Evolutionary conservation across 2,329 filamentous ascomycete species (phyloP).

Genomic region (Rutstroemia sp.): DNA sequence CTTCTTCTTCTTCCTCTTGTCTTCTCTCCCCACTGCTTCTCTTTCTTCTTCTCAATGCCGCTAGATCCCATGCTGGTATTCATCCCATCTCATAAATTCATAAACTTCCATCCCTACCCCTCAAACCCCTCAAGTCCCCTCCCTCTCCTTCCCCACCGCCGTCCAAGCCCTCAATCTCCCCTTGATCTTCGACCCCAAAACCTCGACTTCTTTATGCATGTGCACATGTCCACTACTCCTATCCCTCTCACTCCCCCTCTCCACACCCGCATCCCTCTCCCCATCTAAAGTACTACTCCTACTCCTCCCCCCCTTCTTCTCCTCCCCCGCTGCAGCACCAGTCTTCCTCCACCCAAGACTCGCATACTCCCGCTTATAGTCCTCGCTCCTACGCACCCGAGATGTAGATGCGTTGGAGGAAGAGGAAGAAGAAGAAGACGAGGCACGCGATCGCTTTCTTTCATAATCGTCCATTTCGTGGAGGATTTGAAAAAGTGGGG

Average conservation of each 20-base stretch:
- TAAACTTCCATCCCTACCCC: not conserved
- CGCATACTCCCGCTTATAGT: not conserved
- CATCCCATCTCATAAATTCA: too few species aligned
- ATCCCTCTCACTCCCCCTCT: not conserved
- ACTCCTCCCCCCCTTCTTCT: not conserved
- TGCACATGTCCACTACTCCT: not conserved
- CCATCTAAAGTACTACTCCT: not conserved
- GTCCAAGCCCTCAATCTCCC: conserved; percentile 8
- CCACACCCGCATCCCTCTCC: not conserved
- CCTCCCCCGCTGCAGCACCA: not conserved
- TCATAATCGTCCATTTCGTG: conserved; percentile 12
- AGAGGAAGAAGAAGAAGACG: not conserved
- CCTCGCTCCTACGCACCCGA: not conserved
- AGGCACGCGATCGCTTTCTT: not conserved
- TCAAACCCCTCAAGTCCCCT: not conserved
- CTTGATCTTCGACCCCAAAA: conserved; percentile 4
- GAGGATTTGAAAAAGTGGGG: conserved; percentile 10
- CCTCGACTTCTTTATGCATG: not conserved
- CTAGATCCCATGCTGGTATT: too few species aligned
- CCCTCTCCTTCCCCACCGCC: not conserved
- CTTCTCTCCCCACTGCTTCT: too few species aligned
- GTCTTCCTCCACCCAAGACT: not conserved
- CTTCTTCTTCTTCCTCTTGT: too few species aligned
- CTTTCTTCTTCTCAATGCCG: not conserved
- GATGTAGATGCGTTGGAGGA: not conserved